These are phyloP conservation scores for Brasenia schreberi DNA, from an alignment of 164 flowering plant species.

Conservation along the genomic window DNA sequence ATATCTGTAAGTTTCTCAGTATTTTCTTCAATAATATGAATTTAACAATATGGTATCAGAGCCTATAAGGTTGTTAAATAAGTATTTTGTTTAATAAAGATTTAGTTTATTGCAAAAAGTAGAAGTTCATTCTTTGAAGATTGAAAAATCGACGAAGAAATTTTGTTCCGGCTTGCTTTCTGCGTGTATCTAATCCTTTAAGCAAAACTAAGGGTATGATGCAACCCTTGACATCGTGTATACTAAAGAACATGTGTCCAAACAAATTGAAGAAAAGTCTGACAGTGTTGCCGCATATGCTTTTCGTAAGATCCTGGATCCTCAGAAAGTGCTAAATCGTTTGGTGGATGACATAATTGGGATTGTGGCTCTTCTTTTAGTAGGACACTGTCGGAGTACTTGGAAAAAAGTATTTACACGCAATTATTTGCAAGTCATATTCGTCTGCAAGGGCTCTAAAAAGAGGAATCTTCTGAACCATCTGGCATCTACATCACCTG, in stretches of 20 bases:
- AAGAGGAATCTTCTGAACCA: no score
- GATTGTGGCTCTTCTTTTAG: constrained; percentile 49
- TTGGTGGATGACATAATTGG: constrained; percentile 34
- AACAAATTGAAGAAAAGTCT: constrained; percentile 20
- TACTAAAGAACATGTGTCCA: constrained; percentile 23
- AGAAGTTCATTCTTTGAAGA: no score
- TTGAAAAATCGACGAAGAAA: no score
- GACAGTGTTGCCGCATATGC: constrained; percentile 30
- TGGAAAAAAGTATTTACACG: constrained; percentile 63
- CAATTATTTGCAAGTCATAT: constrained; percentile 42
- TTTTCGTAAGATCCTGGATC: constrained; percentile 18
- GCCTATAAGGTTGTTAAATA: no score
- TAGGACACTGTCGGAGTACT: constrained; percentile 49
- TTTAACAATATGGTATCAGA: no score
- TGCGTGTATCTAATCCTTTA: constrained; percentile 5
- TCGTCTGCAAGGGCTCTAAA: constrained; percentile 26
- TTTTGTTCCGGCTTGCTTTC: no score
- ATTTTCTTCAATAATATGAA: no score
- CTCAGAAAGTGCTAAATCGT: not conserved
- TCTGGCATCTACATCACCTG: no score
- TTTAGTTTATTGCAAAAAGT: no score
- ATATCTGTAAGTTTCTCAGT: no score
- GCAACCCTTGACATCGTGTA: constrained; percentile 5
- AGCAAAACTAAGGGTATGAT: constrained; percentile 6
- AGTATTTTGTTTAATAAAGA: no score